These are phyloP conservation scores for Ceratorhiza oryzae-sativae DNA, from an alignment of 1,284 basidiomycete genomes.

Conservation along the genomic window DNA sequence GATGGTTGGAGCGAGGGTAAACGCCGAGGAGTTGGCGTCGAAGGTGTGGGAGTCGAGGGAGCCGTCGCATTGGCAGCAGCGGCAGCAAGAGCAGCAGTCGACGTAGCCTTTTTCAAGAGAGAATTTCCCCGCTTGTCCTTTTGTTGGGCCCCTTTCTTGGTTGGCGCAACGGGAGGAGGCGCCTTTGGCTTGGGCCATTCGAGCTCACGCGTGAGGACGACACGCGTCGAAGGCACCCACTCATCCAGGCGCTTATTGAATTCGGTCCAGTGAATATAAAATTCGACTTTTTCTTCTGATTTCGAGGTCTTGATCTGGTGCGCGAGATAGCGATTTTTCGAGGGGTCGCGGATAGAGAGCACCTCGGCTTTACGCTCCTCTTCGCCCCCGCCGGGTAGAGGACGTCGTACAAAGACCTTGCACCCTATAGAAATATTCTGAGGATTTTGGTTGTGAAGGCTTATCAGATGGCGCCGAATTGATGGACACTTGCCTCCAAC, in stretches of 20 bases:
- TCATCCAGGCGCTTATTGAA: slow-evolving; percentile 99
- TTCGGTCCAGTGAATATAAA: slow-evolving; percentile 96
- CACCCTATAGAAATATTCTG: slow-evolving; percentile 90
- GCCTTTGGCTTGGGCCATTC: slow-evolving; percentile 95
- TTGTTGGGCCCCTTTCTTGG: slow-evolving; percentile 56
- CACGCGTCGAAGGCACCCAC: slow-evolving; percentile 91
- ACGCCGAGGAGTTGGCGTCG: slow-evolving; percentile 27
- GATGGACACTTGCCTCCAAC: slow-evolving; percentile 29
- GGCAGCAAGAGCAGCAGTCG: slow-evolving; percentile 37
- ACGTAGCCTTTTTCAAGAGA: slow-evolving; percentile 51
- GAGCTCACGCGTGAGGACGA: slow-evolving; percentile 85
- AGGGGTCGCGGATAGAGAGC: slow-evolving; percentile 88
- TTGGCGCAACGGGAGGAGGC: slow-evolving; percentile 51
- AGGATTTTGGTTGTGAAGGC: slow-evolving; percentile 29
- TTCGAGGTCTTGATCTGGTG: slow-evolving; percentile 56
- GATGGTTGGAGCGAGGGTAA: slow-evolving; percentile 37
- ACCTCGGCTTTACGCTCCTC: slow-evolving; percentile 94
- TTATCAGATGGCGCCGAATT: slow-evolving; percentile 26
- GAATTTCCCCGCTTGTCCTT: slow-evolving; percentile 46
- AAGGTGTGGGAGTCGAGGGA: slow-evolving; percentile 29
- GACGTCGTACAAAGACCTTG: slow-evolving; percentile 89
- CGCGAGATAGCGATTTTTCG: slow-evolving; percentile 61
- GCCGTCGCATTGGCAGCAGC: slow-evolving; percentile 30
- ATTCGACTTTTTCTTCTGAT: slow-evolving; percentile 84
- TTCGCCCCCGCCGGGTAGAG: slow-evolving; percentile 70